Evolutionary conservation across 805 yeast genomes (phyloP).

Genomic region (Spathaspora girioi): DNA sequence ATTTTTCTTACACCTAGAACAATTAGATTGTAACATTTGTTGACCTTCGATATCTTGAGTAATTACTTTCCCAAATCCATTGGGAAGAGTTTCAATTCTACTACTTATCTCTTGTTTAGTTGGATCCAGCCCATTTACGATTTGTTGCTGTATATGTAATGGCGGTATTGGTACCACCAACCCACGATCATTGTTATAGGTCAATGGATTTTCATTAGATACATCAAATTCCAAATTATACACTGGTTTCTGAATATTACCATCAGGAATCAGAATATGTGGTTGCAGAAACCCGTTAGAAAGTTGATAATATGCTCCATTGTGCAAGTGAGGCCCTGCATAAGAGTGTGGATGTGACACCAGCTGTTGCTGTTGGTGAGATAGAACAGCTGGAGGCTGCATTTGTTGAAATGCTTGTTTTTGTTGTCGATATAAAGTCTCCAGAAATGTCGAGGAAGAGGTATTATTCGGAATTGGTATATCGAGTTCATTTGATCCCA

Average conservation of each 20-base stretch:
- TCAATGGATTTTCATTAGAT: neutral
- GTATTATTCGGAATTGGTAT: neutral
- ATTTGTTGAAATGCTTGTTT: neutral
- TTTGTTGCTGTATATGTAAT: constrained; percentile 40
- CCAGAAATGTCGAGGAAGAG: neutral
- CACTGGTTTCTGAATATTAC: neutral
- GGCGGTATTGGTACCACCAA: constrained; percentile 39
- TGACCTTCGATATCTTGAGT: constrained; percentile 9
- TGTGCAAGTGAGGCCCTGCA: neutral
- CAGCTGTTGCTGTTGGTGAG: neutral
- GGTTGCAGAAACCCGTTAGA: neutral
- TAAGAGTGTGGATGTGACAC: neutral
- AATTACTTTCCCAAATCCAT: neutral
- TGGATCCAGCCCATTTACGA: constrained; percentile 13
- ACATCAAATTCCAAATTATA: neutral
- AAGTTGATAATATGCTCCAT: neutral
- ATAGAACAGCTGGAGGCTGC: neutral
- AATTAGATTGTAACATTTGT: constrained; percentile 33
- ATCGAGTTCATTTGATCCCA: neutral
- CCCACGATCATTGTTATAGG: constrained; percentile 10
- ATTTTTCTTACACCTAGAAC: constrained; percentile 59
- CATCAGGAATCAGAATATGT: neutral
- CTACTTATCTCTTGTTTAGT: neutral
- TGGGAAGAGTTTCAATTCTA: neutral
- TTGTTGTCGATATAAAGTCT: neutral